Base-by-base conservation (phyloP, 2,329 filamentous ascomycete genomes). In the Cercospora sojina region DNA sequence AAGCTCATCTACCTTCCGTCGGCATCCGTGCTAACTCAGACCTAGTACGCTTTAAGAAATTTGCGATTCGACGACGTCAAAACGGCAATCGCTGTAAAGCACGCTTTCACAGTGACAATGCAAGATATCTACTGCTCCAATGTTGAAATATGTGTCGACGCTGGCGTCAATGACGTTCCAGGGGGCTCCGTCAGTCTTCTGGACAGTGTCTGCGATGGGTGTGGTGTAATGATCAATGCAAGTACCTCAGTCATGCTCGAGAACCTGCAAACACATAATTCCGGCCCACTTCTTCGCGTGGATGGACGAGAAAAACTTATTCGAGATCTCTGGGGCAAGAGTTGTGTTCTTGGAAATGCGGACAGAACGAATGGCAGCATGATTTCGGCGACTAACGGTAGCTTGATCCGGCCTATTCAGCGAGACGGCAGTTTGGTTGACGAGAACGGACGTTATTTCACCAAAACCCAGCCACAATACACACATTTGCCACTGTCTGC, bases 31-130 rank as follows among this genome's bases (percentile, higher is more conserved):
- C 53, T 35, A 23, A 57, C 6, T 1, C 27, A 57, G 27, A 35
- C 18, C n/a, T 53, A 90, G 73, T 87, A 81, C 77, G 82, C 81
- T 5, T 49, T 70, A 16, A 62, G 59, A 18, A 65, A 64, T 51
- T 74, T 75, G 3, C 76, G 70, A 6, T 76, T 74, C 29, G 69
- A 53, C 5, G 70, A 74, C 31, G 67, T 72, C 9, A 66, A 62
- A 3, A 73, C 69, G 3, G 72, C 64, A 1, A 71, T 73, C 23
- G 67, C 65, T 1, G 67, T 72, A 12, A 67, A 70, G 55, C 70
- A 73, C 59, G 69, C 66, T 32, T 73, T 73, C 65, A 64, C 65
- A 3, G 58, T 73, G 47, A 76, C 16, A 2, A 57, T 71, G 43
- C 69, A 71, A 32, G 61, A 64, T 20, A 68, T 71, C 18, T 41